Evolutionary conservation across 345 rosid genomes (phyloP).

Genomic region (Erodium maritimum): DNA sequence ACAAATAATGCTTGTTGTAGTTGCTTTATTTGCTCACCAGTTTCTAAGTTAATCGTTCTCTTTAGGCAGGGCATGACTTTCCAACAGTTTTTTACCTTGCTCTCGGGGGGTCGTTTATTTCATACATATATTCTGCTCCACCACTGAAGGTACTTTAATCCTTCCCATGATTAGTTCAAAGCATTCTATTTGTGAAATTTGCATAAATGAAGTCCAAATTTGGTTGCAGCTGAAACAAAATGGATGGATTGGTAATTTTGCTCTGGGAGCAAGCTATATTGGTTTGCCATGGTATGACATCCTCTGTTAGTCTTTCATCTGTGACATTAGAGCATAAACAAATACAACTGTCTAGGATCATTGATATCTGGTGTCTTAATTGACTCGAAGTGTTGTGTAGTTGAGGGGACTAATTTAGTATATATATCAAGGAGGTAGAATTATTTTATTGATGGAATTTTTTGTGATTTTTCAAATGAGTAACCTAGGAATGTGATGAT

Average conservation of each 20-base stretch:
- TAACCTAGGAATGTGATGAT: too few species aligned
- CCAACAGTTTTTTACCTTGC: conserved; percentile 83
- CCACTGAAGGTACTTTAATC: conserved; percentile 67
- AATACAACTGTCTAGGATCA: too few species aligned
- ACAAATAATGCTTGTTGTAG: neutral
- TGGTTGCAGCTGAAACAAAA: conserved; percentile 84
- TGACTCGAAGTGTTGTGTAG: too few species aligned
- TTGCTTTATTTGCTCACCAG: neutral
- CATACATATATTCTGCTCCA: conserved; percentile 95
- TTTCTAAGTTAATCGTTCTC: conserved; percentile 17
- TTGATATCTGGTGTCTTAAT: too few species aligned
- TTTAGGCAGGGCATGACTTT: conserved; percentile 78
- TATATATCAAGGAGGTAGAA: too few species aligned
- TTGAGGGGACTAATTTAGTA: too few species aligned
- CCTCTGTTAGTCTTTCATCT: neutral
- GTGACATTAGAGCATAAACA: too few species aligned
- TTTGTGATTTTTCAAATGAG: too few species aligned
- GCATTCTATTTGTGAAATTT: conserved; percentile 7
- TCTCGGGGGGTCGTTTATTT: conserved; percentile 88
- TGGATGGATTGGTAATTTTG: conserved; percentile 96
- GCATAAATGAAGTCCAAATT: conserved; percentile 10
- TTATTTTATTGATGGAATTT: too few species aligned
- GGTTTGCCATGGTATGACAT: conserved; percentile 79
- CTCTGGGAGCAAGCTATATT: conserved; percentile 93
- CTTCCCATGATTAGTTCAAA: conserved; percentile 6